A percentile compares a stretch with the other conserved stretches of the same genome.
Evolutionary conservation across 2,329 filamentous ascomycete genomes (phyloP).

Genomic region (Trichoderma brevicompactum): DNA sequence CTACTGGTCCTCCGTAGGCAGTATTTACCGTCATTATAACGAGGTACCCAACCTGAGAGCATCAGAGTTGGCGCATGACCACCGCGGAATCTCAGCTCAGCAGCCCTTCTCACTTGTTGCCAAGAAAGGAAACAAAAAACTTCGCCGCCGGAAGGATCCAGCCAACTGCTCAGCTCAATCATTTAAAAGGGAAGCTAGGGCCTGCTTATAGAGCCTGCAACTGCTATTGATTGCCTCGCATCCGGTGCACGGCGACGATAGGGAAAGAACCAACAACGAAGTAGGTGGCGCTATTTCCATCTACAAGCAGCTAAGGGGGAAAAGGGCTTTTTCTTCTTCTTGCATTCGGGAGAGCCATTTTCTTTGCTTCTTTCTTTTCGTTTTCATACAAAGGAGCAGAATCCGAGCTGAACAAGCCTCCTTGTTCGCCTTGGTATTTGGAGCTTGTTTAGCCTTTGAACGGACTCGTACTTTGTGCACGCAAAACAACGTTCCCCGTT

Average conservation of each 20-base stretch:
- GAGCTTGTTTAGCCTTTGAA: conserved; percentile 18
- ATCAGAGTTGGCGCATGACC: conserved; percentile 15
- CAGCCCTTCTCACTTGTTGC: not conserved
- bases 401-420: conserved; percentile 19
- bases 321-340: not conserved
- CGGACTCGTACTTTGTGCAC: conserved; percentile 21
- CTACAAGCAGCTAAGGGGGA: conserved; percentile 13
- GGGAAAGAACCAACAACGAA: conserved; percentile 13
- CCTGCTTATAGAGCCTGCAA: conserved; percentile 1
- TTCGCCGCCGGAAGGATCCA: conserved; percentile 1
- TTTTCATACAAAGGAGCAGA: conserved; percentile 22
- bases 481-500: not conserved
- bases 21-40: too few species aligned
- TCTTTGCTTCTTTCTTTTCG: not conserved
- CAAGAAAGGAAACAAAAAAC: not conserved
- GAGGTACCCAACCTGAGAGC: too few species aligned
- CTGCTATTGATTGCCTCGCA: conserved; percentile 21
- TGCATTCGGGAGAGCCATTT: not conserved
- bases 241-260: conserved; percentile 19
- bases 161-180: not conserved
- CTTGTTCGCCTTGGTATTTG: conserved; percentile 1
- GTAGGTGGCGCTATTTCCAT: conserved; percentile 10
- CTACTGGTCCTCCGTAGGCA: too few species aligned
- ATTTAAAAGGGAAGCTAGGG: conserved; percentile 12
- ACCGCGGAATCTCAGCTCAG: conserved; percentile 5